phyloP scores from a whole-genome alignment of 495 filamentous ascomycete species.

The Aspergillus homomorphus region DNA sequence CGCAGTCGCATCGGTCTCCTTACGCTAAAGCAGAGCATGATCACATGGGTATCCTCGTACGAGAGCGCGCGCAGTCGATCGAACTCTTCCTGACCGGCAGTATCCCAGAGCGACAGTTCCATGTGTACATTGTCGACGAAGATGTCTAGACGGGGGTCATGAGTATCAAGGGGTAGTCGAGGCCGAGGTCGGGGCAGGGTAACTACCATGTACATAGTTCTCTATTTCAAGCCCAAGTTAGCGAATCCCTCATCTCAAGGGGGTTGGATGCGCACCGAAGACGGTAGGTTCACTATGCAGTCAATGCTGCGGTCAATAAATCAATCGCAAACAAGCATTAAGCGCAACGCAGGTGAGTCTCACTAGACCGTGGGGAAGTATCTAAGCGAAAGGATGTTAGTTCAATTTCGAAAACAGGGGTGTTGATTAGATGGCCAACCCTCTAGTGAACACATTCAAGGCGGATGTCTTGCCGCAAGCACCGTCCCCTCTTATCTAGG shows the following conservation, averaged over 20 bases:
- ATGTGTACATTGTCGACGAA: conserved; percentile 97
- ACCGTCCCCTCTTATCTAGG: conserved; percentile 74
- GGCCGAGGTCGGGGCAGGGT: neutral
- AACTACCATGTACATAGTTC: conserved; percentile 94
- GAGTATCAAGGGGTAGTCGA: conserved; percentile 1
- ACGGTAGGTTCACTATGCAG: conserved; percentile 80
- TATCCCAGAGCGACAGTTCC: conserved; percentile 97
- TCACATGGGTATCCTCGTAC: conserved; percentile 96
- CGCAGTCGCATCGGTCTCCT: neutral
- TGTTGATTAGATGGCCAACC: conserved; percentile 51
- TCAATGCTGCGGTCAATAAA: conserved; percentile 26
- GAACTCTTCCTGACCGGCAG: conserved; percentile 98
- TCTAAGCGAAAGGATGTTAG: conserved; percentile 43
- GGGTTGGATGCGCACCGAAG: conserved; percentile 57
- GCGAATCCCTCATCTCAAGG: conserved; percentile 17
- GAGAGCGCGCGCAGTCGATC: conserved; percentile 91
- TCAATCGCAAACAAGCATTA: conserved; percentile 8
- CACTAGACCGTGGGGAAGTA: conserved; percentile 98
- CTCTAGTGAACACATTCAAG: conserved; percentile 97
- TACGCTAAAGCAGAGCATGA: conserved; percentile 97
- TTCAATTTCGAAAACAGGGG: conserved; percentile 12
- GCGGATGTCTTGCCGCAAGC: conserved; percentile 97
- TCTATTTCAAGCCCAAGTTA: conserved; percentile 50
- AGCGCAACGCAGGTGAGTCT: conserved; percentile 24
- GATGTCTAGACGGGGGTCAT: conserved; percentile 61